A percentile compares a stretch with the other conserved stretches of the same genome.
phyloP scores from a whole-genome alignment of 2,329 filamentous ascomycete genomes.

The Ceratocystis cubensis region DNA sequence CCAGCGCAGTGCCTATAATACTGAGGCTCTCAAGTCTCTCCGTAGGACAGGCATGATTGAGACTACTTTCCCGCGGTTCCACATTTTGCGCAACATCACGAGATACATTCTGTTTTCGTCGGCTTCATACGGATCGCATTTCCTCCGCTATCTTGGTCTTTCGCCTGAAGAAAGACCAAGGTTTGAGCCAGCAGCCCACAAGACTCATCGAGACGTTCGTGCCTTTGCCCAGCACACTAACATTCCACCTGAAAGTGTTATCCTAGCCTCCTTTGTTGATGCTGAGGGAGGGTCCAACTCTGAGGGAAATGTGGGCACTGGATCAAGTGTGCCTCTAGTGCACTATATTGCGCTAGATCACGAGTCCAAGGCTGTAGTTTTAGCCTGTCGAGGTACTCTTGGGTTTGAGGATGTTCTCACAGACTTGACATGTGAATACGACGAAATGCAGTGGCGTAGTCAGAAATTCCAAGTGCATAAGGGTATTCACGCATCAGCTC shows the following conservation, averaged over 20 bases:
- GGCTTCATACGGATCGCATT: conserved; percentile 52
- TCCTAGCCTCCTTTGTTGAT: conserved; percentile 60
- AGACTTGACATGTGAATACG: conserved; percentile 63
- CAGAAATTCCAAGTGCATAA: conserved; percentile 59
- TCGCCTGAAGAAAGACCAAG: conserved; percentile 35
- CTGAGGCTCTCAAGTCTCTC: conserved; percentile 37
- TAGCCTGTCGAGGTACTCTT: conserved; percentile 59
- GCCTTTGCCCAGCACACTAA: conserved; percentile 53
- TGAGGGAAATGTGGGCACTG: conserved; percentile 50
- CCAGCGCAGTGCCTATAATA: conserved; percentile 38
- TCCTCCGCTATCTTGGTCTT: conserved; percentile 51
- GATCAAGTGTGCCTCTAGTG: conserved; percentile 48
- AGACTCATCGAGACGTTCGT: conserved; percentile 47
- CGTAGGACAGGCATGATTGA: conserved; percentile 42
- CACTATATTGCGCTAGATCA: conserved; percentile 63
- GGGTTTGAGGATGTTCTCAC: conserved; percentile 63
- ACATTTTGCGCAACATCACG: conserved; percentile 49
- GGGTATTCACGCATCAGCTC: conserved; percentile 59
- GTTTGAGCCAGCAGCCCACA: conserved; percentile 30
- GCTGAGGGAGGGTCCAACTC: conserved; percentile 54
- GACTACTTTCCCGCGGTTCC: conserved; percentile 46
- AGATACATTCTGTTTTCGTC: conserved; percentile 56
- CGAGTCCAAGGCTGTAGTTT: conserved; percentile 56
- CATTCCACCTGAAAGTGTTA: conserved; percentile 43
- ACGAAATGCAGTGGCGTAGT: conserved; percentile 51